Percentiles rank a stretch among this genome's conserved stretches.
Evolutionary conservation across 768 basidiomycete genomes (phyloP).

Genomic region (Chalciporus piperatus): DNA sequence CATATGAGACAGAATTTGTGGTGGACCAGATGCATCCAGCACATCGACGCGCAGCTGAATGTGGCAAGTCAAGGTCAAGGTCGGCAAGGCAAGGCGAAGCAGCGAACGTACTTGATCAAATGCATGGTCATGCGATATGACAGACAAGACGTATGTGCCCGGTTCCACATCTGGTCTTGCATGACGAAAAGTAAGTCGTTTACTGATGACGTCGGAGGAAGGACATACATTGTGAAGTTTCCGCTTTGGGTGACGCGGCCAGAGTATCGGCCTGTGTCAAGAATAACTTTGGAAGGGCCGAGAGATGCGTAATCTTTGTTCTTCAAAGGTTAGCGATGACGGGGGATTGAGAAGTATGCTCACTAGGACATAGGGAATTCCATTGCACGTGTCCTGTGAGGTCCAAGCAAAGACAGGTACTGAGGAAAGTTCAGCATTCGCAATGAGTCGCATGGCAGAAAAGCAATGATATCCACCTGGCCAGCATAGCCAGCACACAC

Average conservation of each 20-base stretch:
- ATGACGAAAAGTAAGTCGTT: conserved; percentile 11
- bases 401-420: conserved; percentile 45
- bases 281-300: conserved; percentile 54
- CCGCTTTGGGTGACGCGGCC: conserved; percentile 58
- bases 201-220: not conserved
- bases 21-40: conserved; percentile 37
- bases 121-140: conserved; percentile 59
- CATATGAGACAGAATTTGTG: conserved; percentile 61
- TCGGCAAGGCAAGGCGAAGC: not conserved
- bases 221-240: conserved; percentile 62
- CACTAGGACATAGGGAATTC: conserved; percentile 71
- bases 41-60: conserved; percentile 69
- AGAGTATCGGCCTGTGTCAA: conserved; percentile 56
- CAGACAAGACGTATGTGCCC: conserved; percentile 69
- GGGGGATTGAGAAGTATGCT: conserved; percentile 12
- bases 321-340: conserved; percentile 7
- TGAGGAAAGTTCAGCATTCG: conserved; percentile 3
- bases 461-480: conserved; percentile 6
- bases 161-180: conserved; percentile 62
- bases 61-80: conserved; percentile 5
- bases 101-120: conserved; percentile 62
- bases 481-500: conserved; percentile 10
- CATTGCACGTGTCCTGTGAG: conserved; percentile 62
- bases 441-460: not conserved
- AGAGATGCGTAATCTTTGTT: conserved; percentile 39